Percentiles rank a stretch among this genome's conserved stretches.
Conservation (phyloP, 2,329 filamentous ascomycete genomes). For the Stromatinia cepivora region DNA sequence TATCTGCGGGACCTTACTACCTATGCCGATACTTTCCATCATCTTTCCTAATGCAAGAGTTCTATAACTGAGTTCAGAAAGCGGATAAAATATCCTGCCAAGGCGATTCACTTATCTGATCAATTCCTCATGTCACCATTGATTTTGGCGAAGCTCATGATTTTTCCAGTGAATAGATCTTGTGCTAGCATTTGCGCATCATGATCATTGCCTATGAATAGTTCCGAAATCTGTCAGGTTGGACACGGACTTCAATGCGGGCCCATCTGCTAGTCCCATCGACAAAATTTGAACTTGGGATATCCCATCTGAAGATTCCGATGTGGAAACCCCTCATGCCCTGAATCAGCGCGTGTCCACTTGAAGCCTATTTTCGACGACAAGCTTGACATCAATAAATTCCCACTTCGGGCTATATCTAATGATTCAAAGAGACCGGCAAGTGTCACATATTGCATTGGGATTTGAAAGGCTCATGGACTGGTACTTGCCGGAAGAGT, state of each 20-base stretch:
- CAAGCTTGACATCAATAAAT: neutral
- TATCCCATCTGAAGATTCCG: neutral
- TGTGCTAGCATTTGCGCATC: neutral
- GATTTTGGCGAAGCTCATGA: neutral
- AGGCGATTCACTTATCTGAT: neutral
- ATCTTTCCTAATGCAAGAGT: neutral
- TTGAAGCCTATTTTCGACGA: neutral
- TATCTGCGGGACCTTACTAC: neutral
- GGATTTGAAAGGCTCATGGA: neutral
- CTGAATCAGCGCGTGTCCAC: neutral
- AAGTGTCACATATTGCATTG: neutral
- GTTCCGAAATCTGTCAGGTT: neutral
- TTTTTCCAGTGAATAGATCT: neutral
- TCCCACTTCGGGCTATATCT: neutral
- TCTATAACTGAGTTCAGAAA: neutral
- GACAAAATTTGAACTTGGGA: neutral
- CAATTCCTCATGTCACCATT: neutral
- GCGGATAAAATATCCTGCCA: neutral
- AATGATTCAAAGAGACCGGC: neutral
- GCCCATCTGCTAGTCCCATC: neutral
- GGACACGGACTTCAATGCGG: constrained; percentile 3
- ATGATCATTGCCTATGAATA: neutral
- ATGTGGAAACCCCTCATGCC: neutral
- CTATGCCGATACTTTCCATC: neutral
- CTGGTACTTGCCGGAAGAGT: constrained; percentile 4